Conservation (phyloP, 2,329 filamentous ascomycete genomes). For the Cercospora nicotianae region DNA sequence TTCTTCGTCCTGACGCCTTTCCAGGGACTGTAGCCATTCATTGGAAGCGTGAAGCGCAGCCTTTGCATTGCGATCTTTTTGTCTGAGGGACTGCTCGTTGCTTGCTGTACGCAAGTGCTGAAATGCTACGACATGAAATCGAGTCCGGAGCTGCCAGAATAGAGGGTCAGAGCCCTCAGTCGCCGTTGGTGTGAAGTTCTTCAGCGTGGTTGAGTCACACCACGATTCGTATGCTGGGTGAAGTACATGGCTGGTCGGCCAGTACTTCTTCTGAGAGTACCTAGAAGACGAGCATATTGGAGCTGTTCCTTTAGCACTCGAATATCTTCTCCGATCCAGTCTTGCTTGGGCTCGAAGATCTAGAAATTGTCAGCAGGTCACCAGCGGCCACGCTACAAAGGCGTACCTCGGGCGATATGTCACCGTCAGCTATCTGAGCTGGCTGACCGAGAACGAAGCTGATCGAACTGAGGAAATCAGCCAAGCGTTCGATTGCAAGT, state of each 20-base stretch:
- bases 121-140: not conserved
- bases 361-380: not conserved
- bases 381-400: not conserved
- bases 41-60: not conserved
- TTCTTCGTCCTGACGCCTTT: not conserved
- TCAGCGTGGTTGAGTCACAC: not conserved
- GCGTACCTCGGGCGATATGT: constrained; percentile 5
- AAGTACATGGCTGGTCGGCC: not conserved
- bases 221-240: constrained; percentile 1
- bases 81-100: not conserved
- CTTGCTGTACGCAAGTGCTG: not conserved
- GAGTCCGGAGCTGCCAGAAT: not conserved
- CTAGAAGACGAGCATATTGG: not conserved
- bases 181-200: not conserved
- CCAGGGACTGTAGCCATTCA: constrained; percentile 2
- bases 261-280: not conserved
- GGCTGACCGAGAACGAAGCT: not conserved
- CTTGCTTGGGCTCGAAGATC: not conserved
- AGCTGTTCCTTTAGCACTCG: not conserved
- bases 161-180: not conserved
- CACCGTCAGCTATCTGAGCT: not conserved
- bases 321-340: not conserved
- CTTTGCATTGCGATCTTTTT: not conserved
- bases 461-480: not conserved
- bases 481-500: not conserved